Evolutionary conservation across 2,329 filamentous ascomycete species (phyloP), one percentile per base, ranked within the genome.

Genomic region (Neonectria punicea): DNA sequence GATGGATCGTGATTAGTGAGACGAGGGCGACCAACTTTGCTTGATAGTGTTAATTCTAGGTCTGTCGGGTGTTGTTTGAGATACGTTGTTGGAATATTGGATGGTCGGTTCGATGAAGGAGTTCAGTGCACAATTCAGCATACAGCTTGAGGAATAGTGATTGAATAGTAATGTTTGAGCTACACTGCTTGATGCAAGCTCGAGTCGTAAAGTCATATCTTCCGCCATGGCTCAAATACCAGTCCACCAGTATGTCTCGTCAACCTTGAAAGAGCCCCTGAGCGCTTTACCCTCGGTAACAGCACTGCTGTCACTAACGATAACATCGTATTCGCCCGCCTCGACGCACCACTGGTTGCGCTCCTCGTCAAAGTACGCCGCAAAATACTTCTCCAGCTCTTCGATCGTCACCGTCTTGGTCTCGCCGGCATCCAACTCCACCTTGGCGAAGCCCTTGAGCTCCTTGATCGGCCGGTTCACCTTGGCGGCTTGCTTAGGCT

Each of bases 321-420:
- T 78, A 16, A 93, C 83, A 61, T 85, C 85, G 75, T 93, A 93
- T 53, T 81, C 81, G 32, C 90, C 92, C 74, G 84, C 84, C 79
- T 92, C 90, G 1, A 85, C 86, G 20, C 87, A 85, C 90, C 90
- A 94, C 72, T 87, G 82, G 60, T 86, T 82, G 13, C 87, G 81
- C 67, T 86, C 84, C 80, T 93, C 91, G 70, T 93, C 90, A 83
- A 89, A 93, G 79, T 90, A 93, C 58, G 87, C 87, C 0, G 88
- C 86, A 0, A 87, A 89, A 59, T 92, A 89, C 79, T 91, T 92
- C 73, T 86, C 86, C 65, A 86, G 75, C 53, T 89, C 78, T 4
- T 81, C 79, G 8, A 94, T 81, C n/a, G 83, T 80, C 2, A 89
- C 87, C 7, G 70, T 80, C 79, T 87, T 85, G 49, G 80, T 84